Evolutionary conservation across 2,329 filamentous ascomycete genomes (phyloP).

Genomic region (Lecanicillium sp.): DNA sequence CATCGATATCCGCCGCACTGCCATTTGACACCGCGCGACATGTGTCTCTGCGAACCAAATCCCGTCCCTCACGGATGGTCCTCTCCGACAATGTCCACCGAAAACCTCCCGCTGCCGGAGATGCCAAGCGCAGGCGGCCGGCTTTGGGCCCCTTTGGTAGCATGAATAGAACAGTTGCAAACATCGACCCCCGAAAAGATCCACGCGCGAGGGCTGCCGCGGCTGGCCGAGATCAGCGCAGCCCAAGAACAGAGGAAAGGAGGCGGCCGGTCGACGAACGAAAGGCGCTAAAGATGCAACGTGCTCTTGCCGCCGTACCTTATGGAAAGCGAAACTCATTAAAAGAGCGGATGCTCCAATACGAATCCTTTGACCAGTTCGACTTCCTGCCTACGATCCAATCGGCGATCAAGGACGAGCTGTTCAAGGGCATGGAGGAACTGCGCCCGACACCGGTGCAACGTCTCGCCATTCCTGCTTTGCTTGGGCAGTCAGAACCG

Average conservation of each 20-base stretch:
- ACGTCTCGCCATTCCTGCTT: conserved; percentile 74
- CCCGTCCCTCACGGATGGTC: conserved; percentile 43
- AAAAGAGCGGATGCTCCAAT: conserved; percentile 51
- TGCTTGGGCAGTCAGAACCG: conserved; percentile 51
- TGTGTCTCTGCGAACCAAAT: conserved; percentile 2
- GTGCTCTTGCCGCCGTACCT: conserved; percentile 64
- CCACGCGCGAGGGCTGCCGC: conserved; percentile 10
- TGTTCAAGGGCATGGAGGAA: conserved; percentile 65
- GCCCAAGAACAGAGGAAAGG: conserved; percentile 22
- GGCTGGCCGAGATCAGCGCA: conserved; percentile 12
- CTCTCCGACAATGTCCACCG: conserved; percentile 46
- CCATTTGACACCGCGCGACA: conserved; percentile 1
- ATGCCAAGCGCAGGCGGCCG: conserved; percentile 27
- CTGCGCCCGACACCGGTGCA: conserved; percentile 84
- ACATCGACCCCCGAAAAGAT: conserved; percentile 20
- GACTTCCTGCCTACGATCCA: conserved; percentile 64
- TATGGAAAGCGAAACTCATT: conserved; percentile 57
- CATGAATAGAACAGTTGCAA: conserved; percentile 48
- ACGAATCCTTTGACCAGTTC: conserved; percentile 77
- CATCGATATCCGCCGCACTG: background rate
- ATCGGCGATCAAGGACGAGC: conserved; percentile 64
- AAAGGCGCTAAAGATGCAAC: conserved; percentile 93
- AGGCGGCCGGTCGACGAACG: conserved; percentile 29
- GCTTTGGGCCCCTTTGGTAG: conserved; percentile 43
- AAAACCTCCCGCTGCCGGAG: conserved; percentile 25